Base-by-base conservation (phyloP, 805 yeast species). In the Zygotorulaspora chibaensis region DNA sequence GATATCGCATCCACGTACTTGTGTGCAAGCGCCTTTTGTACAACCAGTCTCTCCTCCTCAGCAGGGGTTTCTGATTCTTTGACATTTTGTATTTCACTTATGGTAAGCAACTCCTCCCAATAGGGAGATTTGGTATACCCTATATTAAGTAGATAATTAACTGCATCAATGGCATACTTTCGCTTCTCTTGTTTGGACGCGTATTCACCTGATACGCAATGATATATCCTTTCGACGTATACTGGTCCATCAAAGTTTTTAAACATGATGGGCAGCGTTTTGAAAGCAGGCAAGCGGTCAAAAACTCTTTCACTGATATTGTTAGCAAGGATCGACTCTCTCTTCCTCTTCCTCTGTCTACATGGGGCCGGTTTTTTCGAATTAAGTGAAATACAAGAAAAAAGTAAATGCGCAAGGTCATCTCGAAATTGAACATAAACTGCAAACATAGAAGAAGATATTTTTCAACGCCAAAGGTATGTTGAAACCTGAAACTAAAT, bases 1-100 rank as follows among this genome's bases (percentile, higher is more conserved):
- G 46, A 38, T 17, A 58, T 40, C 1, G 65, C 64, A 6, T 58
- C 60, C 2, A 43, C 26, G 41, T 53, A 61, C 15, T 59, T 52
- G 39, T 57, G 63, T 1, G 56, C 40, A 8, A 61, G 40, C 2
- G 55, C 40, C 37, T 51, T 55, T 27, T 47, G 46, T 30, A 40
- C 18, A 9, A 34, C 38, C 25, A 34, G 26, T 8, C 25, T 35
- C 25, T 35, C 38, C 35, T 27, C 36, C 12, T 35, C 35, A 11
- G 42, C 34, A 2, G 35, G 17, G 10, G 11, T 10, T 25, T 45
- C 41, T 12, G 17, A 18, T 18, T 43, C 35, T 15, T 43, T 43
- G 8, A 45, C 36, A 30, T n/a, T 30, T 13, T 44, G 29, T 17
- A 38, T 4, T 16, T 51, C 51, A 29, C 52, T 47, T 3, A 30